Evolutionary conservation across 2,329 filamentous ascomycete species (phyloP), one percentile per base, ranked within the genome.

Genomic region (Nectriaceae sp.): DNA sequence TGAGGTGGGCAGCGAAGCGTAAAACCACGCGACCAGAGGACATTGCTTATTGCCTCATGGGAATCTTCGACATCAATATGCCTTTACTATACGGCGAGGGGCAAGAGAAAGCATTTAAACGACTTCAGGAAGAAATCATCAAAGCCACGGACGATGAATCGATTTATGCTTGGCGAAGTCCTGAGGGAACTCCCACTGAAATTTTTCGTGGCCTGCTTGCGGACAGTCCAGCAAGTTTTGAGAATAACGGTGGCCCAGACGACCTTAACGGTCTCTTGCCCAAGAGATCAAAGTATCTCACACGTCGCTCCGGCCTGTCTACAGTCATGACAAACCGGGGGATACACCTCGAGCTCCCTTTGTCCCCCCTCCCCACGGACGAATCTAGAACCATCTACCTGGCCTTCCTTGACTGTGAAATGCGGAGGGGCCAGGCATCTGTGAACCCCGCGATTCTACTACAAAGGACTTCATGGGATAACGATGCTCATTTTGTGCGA

Each of bases 51-150:
- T 69, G 61, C 39, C 54, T 69, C 4, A 44, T 69, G 4, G 67
- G 65, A 4, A 53, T 69, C 8, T 67, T 69, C 40, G 54, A 63
- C 42, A 66, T 69, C 35, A 62, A 65, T 35, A 69, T 69, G 61
- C 61, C 66, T 4, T 46, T 69, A 5, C 53, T 69, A 0, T 68
- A 68, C 13, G 65, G 65, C 3, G 65, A 69, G 40, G 66, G 65
- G 1, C 55, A 50, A 21, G 44, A 21, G 19, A 63, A 65, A 19
- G 61, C 63, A 2, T 64, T 65, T 47, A 61, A 55, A 29, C 42
- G 63, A 6, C 40, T 65, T 2, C 62, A 65, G 24, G 57, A 63
- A n/a, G 62, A 64, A 33, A 64, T 65, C 6, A 59, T 65, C 5
- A 61, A 55, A 20, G 63, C 62, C 4, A 63, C 59, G 1, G 56